phyloP scores from a whole-genome alignment of 2,329 filamentous ascomycete genomes.

The Claviceps africana region DNA sequence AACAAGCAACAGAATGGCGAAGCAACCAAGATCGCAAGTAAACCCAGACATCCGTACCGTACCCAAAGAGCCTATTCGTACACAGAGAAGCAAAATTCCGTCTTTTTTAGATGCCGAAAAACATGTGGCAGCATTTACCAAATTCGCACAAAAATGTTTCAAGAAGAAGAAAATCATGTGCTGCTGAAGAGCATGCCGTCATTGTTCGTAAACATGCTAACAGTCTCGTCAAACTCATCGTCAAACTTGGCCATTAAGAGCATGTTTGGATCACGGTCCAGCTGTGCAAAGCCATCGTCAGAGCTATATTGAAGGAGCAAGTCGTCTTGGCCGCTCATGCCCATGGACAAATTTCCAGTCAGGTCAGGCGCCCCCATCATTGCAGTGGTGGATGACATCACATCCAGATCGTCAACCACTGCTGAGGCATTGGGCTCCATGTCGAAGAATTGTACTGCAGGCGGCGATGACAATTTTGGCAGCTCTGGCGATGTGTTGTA shows the following conservation, averaged over 20 bases:
- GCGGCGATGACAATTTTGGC: constrained; percentile 46
- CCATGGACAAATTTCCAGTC: constrained; percentile 19
- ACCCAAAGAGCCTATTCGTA: constrained; percentile 4
- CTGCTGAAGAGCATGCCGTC: constrained; percentile 40
- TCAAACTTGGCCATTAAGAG: constrained; percentile 40
- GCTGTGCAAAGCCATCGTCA: constrained; percentile 27
- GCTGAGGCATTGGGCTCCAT: constrained; percentile 25
- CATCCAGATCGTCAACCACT: constrained; percentile 17
- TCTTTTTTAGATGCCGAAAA: neutral
- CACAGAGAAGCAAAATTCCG: constrained; percentile 5
- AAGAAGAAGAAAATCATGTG: constrained; percentile 10
- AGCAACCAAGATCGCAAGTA: neutral
- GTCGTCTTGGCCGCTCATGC: constrained; percentile 28
- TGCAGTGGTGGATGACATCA: constrained; percentile 16
- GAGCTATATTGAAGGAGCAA: constrained; percentile 28
- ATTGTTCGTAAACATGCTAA: constrained; percentile 36
- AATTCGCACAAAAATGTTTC: neutral
- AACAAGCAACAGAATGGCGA: neutral
- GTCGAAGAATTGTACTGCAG: constrained; percentile 33
- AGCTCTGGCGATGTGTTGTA: constrained; percentile 46
- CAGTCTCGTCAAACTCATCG: constrained; percentile 34
- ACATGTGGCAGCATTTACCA: constrained; percentile 1
- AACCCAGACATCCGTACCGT: neutral
- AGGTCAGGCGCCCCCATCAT: constrained; percentile 21
- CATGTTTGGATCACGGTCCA: constrained; percentile 33